These are phyloP conservation scores for Suillus occidentalis DNA, from an alignment of 768 basidiomycete species.

Conservation along the genomic window DNA sequence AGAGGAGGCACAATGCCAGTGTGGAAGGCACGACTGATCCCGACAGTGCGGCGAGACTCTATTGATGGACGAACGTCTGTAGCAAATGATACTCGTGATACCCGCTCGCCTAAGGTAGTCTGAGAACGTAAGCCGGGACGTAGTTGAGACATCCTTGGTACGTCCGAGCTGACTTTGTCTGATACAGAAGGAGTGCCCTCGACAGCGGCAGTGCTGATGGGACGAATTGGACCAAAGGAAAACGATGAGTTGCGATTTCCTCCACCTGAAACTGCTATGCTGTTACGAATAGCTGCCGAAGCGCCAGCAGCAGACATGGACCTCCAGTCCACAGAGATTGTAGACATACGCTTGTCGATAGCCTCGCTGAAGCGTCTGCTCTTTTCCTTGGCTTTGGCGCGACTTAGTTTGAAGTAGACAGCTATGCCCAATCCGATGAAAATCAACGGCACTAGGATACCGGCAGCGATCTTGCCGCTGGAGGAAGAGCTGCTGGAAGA, in stretches of 20 bases:
- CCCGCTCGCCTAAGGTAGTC: slow-evolving; percentile 46
- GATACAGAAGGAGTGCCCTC: slow-evolving; percentile 38
- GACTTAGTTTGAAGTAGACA: slow-evolving; percentile 54
- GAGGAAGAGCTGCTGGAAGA: slow-evolving; percentile 36
- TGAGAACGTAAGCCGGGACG: slow-evolving; percentile 55
- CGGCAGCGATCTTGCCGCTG: slow-evolving; percentile 65
- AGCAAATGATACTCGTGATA: slow-evolving; percentile 70
- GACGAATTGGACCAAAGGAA: slow-evolving; percentile 57
- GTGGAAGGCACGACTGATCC: slow-evolving; percentile 43
- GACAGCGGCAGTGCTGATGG: slow-evolving; percentile 43
- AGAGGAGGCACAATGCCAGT: slow-evolving; percentile 42
- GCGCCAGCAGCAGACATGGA: slow-evolving; percentile 69
- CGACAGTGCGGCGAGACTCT: slow-evolving; percentile 42
- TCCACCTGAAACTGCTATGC: slow-evolving; percentile 49
- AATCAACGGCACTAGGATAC: slow-evolving; percentile 61
- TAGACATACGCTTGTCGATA: slow-evolving; percentile 82
- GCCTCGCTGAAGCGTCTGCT: slow-evolving; percentile 61
- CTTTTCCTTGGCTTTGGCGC: slow-evolving; percentile 50
- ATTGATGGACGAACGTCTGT: slow-evolving; percentile 50
- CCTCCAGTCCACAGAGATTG: slow-evolving; percentile 78
- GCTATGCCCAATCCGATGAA: slow-evolving; percentile 44
- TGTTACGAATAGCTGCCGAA: slow-evolving; percentile 68
- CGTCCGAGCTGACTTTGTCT: slow-evolving; percentile 43
- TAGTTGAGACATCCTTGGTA: slow-evolving; percentile 41
- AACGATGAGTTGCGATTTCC: slow-evolving; percentile 48